These are phyloP conservation scores for Vitis riparia DNA, from an alignment of 164 flowering plant species.

Conservation along the genomic window DNA sequence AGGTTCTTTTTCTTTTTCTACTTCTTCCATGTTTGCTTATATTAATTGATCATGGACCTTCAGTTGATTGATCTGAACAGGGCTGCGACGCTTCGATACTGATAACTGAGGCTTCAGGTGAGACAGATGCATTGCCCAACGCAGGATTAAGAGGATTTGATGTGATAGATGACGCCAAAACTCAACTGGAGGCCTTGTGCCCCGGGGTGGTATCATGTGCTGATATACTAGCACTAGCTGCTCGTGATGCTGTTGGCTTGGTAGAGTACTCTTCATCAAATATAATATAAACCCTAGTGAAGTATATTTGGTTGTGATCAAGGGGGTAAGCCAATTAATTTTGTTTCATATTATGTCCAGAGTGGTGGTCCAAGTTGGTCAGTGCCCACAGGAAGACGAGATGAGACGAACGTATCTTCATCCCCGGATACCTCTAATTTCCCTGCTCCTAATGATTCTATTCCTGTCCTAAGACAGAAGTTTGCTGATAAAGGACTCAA, in stretches of 20 bases:
- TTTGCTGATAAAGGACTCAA: conserved; percentile 65
- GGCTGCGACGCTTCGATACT: conserved; percentile 80
- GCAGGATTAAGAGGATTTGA: conserved; percentile 65
- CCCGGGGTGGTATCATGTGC: conserved; percentile 80
- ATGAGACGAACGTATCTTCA: conserved; percentile 54
- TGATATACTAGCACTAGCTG: conserved; percentile 71
- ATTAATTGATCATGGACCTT: background rate
- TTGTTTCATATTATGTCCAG: conserved; percentile 14
- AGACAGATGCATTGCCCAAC: conserved; percentile 55
- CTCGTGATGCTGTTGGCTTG: conserved; percentile 74
- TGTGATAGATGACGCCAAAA: conserved; percentile 68
- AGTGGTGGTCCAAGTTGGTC: conserved; percentile 68
- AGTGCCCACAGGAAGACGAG: conserved; percentile 73
- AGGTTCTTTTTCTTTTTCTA: conserved; percentile 27
- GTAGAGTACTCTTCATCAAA: conserved; percentile 20
- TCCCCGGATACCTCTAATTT: conserved; percentile 51
- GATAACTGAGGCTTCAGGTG: conserved; percentile 48
- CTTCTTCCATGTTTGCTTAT: background rate
- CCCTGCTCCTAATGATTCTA: conserved; percentile 59
- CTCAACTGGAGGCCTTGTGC: conserved; percentile 55
- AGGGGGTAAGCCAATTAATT: too few relatives aligned
- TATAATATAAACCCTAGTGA: too few relatives aligned
- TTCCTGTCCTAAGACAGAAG: conserved; percentile 59
- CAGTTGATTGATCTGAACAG: conserved; percentile 21
- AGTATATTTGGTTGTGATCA: too few relatives aligned